Percentiles rank a stretch among this genome's conserved stretches.
Conservation (phyloP, 2,329 filamentous ascomycete genomes). For the Tolypocladium ophioglossoides region DNA sequence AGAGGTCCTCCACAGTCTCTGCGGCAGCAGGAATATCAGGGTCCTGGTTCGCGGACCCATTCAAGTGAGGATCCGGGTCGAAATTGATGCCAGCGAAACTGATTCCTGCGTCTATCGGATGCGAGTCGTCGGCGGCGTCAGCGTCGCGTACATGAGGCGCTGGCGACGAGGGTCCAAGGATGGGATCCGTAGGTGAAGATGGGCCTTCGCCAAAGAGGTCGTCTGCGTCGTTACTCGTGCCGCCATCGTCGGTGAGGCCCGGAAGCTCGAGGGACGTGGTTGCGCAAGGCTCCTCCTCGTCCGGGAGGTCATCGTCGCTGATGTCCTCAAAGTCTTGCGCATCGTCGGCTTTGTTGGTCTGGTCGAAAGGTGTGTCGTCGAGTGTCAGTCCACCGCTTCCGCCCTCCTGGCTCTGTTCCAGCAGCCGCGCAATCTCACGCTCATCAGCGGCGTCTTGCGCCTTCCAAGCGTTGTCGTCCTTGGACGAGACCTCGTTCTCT, state of each 20-base stretch:
- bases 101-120: conserved; percentile 18
- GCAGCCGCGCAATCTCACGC: conserved; percentile 31
- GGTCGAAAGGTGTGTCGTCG: conserved; percentile 41
- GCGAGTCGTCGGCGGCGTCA: conserved; percentile 23
- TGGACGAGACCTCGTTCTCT: conserved; percentile 21
- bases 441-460: conserved; percentile 39
- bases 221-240: conserved; percentile 49
- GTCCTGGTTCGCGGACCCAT: conserved; percentile 44
- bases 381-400: conserved; percentile 29
- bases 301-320: conserved; percentile 80
- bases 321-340: conserved; percentile 88
- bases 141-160: conserved; percentile 30
- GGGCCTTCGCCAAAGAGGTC: conserved; percentile 59
- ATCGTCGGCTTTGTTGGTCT: conserved; percentile 78
- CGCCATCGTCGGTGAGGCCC: conserved; percentile 47
- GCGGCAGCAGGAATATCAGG: conserved; percentile 56
- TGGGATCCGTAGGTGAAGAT: conserved; percentile 35
- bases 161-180: conserved; percentile 32
- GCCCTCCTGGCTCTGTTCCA: conserved; percentile 31
- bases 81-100: conserved; percentile 36
- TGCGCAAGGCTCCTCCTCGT: conserved; percentile 56
- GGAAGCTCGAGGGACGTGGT: conserved; percentile 37
- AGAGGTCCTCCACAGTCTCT: conserved; percentile 62
- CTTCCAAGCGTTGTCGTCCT: conserved; percentile 25
- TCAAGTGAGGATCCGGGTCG: conserved; percentile 31